Evolutionary conservation across 257 asterid species (phyloP).

Genomic region (Salvia miltiorrhiza): DNA sequence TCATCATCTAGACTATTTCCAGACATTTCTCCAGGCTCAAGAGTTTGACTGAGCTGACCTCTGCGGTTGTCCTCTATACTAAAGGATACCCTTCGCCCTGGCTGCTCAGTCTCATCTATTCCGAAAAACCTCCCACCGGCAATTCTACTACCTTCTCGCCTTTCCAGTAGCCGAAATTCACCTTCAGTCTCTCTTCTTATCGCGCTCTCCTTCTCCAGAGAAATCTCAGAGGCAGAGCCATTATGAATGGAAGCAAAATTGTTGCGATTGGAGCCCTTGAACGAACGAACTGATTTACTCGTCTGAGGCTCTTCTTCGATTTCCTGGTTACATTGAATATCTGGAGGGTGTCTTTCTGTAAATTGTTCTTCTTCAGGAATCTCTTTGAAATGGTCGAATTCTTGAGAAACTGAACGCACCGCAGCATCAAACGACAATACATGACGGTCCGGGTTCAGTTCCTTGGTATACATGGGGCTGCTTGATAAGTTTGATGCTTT

Average conservation of each 20-base stretch:
- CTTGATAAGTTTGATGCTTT: slow-evolving; percentile 49
- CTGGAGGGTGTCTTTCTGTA: slow-evolving; percentile 28
- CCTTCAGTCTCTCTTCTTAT: slow-evolving; percentile 98
- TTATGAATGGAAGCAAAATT: slow-evolving; percentile 34
- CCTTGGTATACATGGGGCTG: slow-evolving; percentile 69
- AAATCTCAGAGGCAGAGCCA: slow-evolving; percentile 47
- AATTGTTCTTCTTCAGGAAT: slow-evolving; percentile 57
- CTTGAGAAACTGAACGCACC: slow-evolving; percentile 82
- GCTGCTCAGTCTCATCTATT: slow-evolving; percentile 78
- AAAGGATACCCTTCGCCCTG: slow-evolving; percentile 84
- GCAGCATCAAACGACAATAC: slow-evolving; percentile 90
- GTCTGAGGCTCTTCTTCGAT: slow-evolving; percentile 66
- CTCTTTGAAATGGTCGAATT: slow-evolving; percentile 63
- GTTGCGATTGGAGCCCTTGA: slow-evolving; percentile 22
- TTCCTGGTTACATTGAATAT: slow-evolving; percentile 38
- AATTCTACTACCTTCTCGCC: slow-evolving; percentile 78
- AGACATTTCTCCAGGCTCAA: slow-evolving; percentile 65
- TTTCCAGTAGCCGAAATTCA: slow-evolving; percentile 79
- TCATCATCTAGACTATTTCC: slow-evolving; percentile 66
- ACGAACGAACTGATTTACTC: slow-evolving; percentile 27
- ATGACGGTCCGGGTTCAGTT: slow-evolving; percentile 43
- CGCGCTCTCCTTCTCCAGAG: slow-evolving; percentile 80
- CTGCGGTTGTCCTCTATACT: slow-evolving; percentile 64
- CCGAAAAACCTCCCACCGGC: slow-evolving; percentile 83
- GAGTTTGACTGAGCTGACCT: slow-evolving; percentile 43